Evolutionary conservation across 192 early-diverging fungal genomes (phyloP), one percentile per base, ranked within the genome.

Genomic region (Backusella luteola): DNA sequence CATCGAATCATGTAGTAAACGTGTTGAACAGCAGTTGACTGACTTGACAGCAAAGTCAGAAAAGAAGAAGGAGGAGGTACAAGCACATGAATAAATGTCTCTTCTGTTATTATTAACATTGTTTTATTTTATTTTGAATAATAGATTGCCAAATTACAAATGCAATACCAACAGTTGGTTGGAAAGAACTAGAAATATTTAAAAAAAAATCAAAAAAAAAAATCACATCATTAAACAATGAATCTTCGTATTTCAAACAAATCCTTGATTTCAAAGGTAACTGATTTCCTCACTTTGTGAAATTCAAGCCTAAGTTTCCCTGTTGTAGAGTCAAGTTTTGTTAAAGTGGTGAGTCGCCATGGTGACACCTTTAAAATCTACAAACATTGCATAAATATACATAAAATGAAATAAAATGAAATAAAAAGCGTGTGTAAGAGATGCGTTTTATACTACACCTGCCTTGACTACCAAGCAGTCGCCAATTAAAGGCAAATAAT

Each of bases 41-140:
- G 90, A 96, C 14, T 83, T 96, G 74, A 88, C 89, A 70, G 84
- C 94, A 71, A 95, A 96, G 80, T 90, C 94, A 71, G 95, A 99
- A 63, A 88, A 86, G 73, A 94, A 94, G 82, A 94, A 93, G 81
- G 76, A 87, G 23, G 93, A 94, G 83, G 91, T 97, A 76, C 44
- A 41, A 17, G 23, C 66, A 23, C 11, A 34, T 12, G 26, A 70
- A 29, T 23, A 21, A 3, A 44, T 19, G 12, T 6, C 15, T 12
- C 15, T 19, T 44, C 4, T 19, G 12, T 17, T 44, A 1, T 44
- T 63, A 26, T 34, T 38, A 39, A 56, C 21, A 71, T 0, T 39
- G 17, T 66, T 9, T 42, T 8, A 21, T 23, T 70, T 76, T 76
- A 6, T 41, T 49, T 73, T 70, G 67, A 35, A 23, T 6, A 35